Conservation (phyloP, 306 rosid genomes). For the Glycine soja region DNA sequence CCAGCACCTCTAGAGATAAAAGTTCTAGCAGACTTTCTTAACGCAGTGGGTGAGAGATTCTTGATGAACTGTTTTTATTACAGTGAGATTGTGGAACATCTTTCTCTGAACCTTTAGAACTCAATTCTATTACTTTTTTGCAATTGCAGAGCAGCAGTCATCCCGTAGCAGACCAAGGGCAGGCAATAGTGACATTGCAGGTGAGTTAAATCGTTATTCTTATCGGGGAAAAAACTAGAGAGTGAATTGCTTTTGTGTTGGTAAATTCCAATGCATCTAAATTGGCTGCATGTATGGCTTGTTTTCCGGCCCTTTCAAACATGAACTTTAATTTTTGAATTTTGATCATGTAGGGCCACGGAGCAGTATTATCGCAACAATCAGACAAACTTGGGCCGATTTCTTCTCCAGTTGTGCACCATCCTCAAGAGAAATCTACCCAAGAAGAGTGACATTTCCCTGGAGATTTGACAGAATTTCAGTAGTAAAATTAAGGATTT, state of each 20-base stretch:
- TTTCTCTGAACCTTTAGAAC: constrained; percentile 10
- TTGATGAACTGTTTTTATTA: constrained; percentile 27
- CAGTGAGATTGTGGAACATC: constrained; percentile 21
- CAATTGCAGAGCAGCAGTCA: constrained; percentile 47
- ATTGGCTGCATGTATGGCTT: constrained; percentile 13
- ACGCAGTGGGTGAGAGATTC: constrained; percentile 7
- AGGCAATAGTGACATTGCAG: constrained; percentile 37
- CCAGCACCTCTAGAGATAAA: neutral
- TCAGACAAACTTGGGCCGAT: constrained; percentile 36
- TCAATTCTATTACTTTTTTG: neutral
- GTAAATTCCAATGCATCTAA: constrained; percentile 8
- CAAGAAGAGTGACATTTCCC: no score
- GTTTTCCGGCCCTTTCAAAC: neutral
- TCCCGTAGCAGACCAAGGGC: constrained; percentile 40
- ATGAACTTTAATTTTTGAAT: constrained; percentile 3
- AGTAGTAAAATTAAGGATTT: no score
- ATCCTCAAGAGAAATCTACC: constrained; percentile 43
- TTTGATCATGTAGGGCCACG: constrained; percentile 54
- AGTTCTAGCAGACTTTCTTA: constrained; percentile 28
- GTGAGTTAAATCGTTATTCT: constrained; percentile 39
- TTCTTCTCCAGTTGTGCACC: constrained; percentile 47
- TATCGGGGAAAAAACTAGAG: neutral
- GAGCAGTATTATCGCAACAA: constrained; percentile 32
- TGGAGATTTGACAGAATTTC: no score
- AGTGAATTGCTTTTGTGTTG: constrained; percentile 13